Percentiles rank a stretch among this genome's conserved stretches.
Evolutionary conservation across 495 filamentous ascomycete species (phyloP).

Genomic region (Xylaria palmicola): DNA sequence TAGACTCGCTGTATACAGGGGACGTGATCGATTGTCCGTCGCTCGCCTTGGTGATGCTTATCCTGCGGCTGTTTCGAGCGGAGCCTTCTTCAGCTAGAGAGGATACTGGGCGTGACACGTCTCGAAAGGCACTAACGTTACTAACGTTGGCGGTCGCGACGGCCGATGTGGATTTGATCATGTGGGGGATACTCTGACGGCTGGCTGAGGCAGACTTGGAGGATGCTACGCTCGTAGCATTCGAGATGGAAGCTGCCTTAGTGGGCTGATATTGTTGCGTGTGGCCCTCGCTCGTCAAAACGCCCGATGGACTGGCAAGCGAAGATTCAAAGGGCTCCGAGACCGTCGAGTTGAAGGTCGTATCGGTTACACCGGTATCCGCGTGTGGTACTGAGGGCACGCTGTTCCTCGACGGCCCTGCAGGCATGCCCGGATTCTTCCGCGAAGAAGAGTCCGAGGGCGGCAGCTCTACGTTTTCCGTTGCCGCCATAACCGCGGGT

Average conservation of each 20-base stretch:
- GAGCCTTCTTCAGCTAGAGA: constrained; percentile 39
- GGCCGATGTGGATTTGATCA: constrained; percentile 40
- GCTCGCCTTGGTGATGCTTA: constrained; percentile 37
- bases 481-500: constrained; percentile 18
- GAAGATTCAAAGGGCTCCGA: constrained; percentile 39
- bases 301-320: constrained; percentile 32
- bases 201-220: constrained; percentile 55
- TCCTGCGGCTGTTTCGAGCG: constrained; percentile 25
- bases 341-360: constrained; percentile 35
- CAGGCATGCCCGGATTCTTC: constrained; percentile 36
- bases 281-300: constrained; percentile 36
- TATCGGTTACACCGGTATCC: constrained; percentile 38
- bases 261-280: constrained; percentile 46
- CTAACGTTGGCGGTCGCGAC: constrained; percentile 59
- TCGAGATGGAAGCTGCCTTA: constrained; percentile 54
- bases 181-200: constrained; percentile 47
- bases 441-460: constrained; percentile 40
- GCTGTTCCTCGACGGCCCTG: constrained; percentile 40
- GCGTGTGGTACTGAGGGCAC: constrained; percentile 29
- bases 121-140: constrained; percentile 57
- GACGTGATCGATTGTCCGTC: constrained; percentile 35
- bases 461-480: constrained; percentile 31
- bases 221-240: constrained; percentile 38
- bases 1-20: constrained; percentile 37
- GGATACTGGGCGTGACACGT: constrained; percentile 37